Conservation (phyloP, 306 rosid species). For the Corylus americana region DNA sequence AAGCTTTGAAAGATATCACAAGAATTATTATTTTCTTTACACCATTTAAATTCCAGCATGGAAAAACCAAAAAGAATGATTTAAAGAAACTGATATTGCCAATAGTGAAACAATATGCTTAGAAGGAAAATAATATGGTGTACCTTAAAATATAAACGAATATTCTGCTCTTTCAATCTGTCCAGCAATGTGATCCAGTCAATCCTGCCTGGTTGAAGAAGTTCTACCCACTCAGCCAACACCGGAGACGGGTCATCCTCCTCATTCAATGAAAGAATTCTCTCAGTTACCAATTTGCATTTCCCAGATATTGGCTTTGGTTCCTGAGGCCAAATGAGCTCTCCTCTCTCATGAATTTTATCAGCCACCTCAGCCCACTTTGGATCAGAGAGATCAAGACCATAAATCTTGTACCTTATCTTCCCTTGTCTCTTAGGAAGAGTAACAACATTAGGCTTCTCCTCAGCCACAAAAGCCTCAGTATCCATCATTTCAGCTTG, state of each 20-base stretch:
- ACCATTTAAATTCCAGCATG: constrained; percentile 2
- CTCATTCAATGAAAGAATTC: constrained; percentile 48
- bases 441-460: constrained; percentile 39
- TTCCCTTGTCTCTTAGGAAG: constrained; percentile 88
- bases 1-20: neutral
- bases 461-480: constrained; percentile 36
- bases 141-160: constrained; percentile 65
- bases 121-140: constrained; percentile 5
- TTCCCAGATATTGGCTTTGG: constrained; percentile 68
- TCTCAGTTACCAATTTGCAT: constrained; percentile 60
- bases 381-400: constrained; percentile 79
- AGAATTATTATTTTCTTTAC: neutral
- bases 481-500: constrained; percentile 14
- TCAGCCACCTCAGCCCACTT: constrained; percentile 83
- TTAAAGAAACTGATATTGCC: neutral
- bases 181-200: constrained; percentile 82
- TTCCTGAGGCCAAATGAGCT: constrained; percentile 66
- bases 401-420: constrained; percentile 71
- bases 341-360: constrained; percentile 64
- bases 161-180: constrained; percentile 57
- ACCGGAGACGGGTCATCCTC: constrained; percentile 50
- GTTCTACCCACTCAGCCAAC: constrained; percentile 76
- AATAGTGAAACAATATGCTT: neutral
- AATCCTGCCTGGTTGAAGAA: constrained; percentile 66
- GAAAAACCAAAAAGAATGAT: constrained; percentile 8